Evolutionary conservation across 1,284 basidiomycete genomes (phyloP).

Genomic region (Heterobasidion annosum): DNA sequence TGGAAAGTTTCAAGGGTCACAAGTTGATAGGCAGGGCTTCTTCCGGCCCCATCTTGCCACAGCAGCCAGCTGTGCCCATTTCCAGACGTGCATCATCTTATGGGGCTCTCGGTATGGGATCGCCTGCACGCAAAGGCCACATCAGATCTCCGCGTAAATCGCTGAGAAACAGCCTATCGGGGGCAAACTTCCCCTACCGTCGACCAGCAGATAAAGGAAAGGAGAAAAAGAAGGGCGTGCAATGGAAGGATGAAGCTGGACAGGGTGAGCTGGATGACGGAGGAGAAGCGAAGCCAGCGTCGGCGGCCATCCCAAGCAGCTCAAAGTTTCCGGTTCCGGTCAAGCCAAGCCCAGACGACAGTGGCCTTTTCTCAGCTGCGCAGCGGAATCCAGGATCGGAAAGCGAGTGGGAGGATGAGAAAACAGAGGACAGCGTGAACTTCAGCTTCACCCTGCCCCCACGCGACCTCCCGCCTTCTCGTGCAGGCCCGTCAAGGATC

Average conservation of each 20-base stretch:
- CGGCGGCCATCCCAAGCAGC: slow-evolving; percentile 22
- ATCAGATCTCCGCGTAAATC: slow-evolving; percentile 36
- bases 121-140: slow-evolving; percentile 20
- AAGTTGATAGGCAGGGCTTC: slow-evolving; percentile 14
- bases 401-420: slow-evolving; percentile 85
- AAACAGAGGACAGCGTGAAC: slow-evolving; percentile 64
- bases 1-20: slow-evolving; percentile 39
- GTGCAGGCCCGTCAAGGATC: slow-evolving; percentile 13
- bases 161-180: slow-evolving; percentile 35
- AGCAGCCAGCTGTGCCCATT: slow-evolving; percentile 24
- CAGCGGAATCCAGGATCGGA: slow-evolving; percentile 41
- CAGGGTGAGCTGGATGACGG: slow-evolving; percentile 75
- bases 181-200: slow-evolving; percentile 40
- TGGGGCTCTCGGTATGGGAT: slow-evolving; percentile 27
- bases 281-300: slow-evolving; percentile 27
- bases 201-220: slow-evolving; percentile 53
- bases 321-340: slow-evolving; percentile 25
- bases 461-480: slow-evolving; percentile 18
- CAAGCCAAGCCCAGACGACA: slow-evolving; percentile 15
- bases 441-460: slow-evolving; percentile 34
- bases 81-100: slow-evolving; percentile 44
- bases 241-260: slow-evolving; percentile 86
- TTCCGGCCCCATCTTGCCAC: slow-evolving; percentile 35
- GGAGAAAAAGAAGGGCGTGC: slow-evolving; percentile 67
- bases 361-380: slow-evolving; percentile 12